Base-by-base conservation (phyloP, 768 basidiomycete genomes). In the Hericium erinaceus region DNA sequence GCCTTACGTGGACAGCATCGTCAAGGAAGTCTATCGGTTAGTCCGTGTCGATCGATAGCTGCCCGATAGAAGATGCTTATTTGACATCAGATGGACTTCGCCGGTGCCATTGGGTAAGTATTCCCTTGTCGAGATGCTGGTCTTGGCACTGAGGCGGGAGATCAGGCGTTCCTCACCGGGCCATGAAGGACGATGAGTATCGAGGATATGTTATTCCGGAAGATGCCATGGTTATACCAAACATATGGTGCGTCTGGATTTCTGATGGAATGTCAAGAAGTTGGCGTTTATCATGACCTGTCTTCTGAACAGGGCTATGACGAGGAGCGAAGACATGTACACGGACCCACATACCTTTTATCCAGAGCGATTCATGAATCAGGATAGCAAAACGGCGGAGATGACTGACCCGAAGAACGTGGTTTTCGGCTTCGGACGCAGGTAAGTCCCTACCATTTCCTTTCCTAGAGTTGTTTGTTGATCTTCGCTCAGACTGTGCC, bases 1-100 rank as follows among this genome's bases (percentile, higher is more conserved):
- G 48, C 65, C 65, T 12, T 70, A 68, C 57, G 54, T 70, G 15
- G 59, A 66, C 16, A 57, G 59, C 11, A 41, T 66, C 12, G 38
- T 64, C 7, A 62, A 61, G 38, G 66, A 67, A 50, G 50, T 64
- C 38, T 62, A 65, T 54, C 60, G 65, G 60, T 61, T 49, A 16
- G 58, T 49, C 37, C 52, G n/a, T 28, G 13, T 12, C 22, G 7
- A 15, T 44, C 33, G 26, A 37, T 18, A 4, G 20, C 20, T 24
- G 37, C 20, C 28, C 37, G 10, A 28, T 10, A 16, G n/a, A 26
- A 16, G 22, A 37, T 41, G 39, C 46, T 20, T 54, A 44, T 39
- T 46, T 41, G 26, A 26, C 18, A n/a, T 11, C 49, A 63, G 62
- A 38, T 63, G 62, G 62, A 51, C 50, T 44, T 55, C 55, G 38